A percentile compares a stretch with the other conserved stretches of the same genome.
phyloP scores from a whole-genome alignment of 371 early-diverging fungal species.

The Lichtheimia corymbifera region DNA sequence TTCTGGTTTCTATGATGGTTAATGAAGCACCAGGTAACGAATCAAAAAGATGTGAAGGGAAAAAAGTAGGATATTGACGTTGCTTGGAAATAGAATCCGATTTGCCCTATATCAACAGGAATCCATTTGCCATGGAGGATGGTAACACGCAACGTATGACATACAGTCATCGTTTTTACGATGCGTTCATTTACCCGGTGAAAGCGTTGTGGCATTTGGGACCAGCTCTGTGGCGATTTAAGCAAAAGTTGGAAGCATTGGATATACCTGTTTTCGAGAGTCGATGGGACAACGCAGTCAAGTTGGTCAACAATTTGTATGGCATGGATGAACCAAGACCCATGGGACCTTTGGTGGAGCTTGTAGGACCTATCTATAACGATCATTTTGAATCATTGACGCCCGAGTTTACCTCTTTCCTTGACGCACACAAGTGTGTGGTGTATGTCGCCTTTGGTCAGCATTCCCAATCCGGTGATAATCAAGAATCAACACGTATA shows the following conservation, averaged over 20 bases:
- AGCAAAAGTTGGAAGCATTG: too few relatives aligned
- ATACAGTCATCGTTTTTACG: constrained; percentile 14
- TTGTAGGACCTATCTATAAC: constrained; percentile 34
- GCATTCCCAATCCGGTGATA: background rate
- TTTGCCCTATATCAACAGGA: constrained; percentile 29
- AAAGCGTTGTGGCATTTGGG: background rate
- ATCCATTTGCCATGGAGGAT: background rate
- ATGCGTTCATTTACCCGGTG: constrained; percentile 20
- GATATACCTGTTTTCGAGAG: too few relatives aligned
- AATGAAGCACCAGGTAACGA: constrained; percentile 11
- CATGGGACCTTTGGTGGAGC: constrained; percentile 30
- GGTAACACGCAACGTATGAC: constrained; percentile 19
- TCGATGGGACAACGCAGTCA: constrained; percentile 11
- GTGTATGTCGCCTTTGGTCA: constrained; percentile 43
- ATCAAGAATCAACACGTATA: background rate
- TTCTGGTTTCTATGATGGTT: constrained; percentile 7
- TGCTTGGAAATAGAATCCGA: constrained; percentile 4
- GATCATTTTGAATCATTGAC: constrained; percentile 20
- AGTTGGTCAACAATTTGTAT: constrained; percentile 23
- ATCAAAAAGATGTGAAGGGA: too few relatives aligned
- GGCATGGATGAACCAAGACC: constrained; percentile 30
- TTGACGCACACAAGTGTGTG: constrained; percentile 20
- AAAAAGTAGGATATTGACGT: background rate
- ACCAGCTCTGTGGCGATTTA: too few relatives aligned
- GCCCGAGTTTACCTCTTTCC: constrained; percentile 12